Conservation (phyloP, 305 asterid genomes). For the Fraxinus sp. region DNA sequence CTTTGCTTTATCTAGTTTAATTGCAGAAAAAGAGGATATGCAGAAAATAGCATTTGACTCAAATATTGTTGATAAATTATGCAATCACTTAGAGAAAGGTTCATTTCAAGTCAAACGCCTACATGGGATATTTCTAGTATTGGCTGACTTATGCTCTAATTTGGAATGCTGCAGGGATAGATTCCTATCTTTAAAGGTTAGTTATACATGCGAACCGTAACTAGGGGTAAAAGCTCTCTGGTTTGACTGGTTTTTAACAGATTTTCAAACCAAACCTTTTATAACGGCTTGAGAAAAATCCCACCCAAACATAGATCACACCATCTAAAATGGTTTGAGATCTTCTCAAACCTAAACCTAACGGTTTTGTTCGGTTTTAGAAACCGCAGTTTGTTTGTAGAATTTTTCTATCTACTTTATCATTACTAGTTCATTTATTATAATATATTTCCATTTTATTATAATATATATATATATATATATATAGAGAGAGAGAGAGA, state of each 20-base stretch:
- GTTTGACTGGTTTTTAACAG: background rate
- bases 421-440: too few relatives aligned
- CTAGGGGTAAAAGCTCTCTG: background rate
- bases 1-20: constrained; percentile 70
- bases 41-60: constrained; percentile 79
- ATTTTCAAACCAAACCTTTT: background rate
- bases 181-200: constrained; percentile 60
- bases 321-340: too few relatives aligned
- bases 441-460: too few relatives aligned
- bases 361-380: too few relatives aligned
- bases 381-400: too few relatives aligned
- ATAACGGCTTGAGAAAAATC: background rate
- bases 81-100: constrained; percentile 53
- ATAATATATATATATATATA: too few relatives aligned
- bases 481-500: too few relatives aligned
- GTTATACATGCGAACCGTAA: constrained; percentile 16
- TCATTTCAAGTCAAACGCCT: constrained; percentile 58
- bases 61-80: constrained; percentile 59
- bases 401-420: too few relatives aligned
- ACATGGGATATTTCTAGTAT: constrained; percentile 71
- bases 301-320: background rate
- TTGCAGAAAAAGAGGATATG: constrained; percentile 74
- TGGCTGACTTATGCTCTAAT: constrained; percentile 77
- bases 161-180: constrained; percentile 86
- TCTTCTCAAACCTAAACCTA: too few relatives aligned